Percentiles rank a stretch among this genome's conserved stretches.
These are phyloP conservation scores for Rhipidocladum racemiflorum DNA, from an alignment of 176 grass and related monocot genomes.

Conservation along the genomic window DNA sequence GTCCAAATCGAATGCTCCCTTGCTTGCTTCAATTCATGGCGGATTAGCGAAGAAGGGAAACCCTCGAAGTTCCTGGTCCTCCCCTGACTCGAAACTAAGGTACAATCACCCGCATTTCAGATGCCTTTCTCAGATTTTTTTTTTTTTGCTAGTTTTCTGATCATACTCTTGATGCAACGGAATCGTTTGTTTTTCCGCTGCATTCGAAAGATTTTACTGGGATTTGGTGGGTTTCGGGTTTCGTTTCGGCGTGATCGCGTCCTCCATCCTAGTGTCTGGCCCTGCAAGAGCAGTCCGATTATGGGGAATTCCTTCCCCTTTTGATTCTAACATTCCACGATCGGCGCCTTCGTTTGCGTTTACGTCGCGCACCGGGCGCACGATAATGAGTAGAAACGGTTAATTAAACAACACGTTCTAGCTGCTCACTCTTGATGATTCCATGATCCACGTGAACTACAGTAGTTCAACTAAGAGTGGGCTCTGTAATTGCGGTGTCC, in stretches of 20 bases:
- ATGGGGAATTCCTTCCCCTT: not conserved
- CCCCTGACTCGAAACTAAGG: not conserved
- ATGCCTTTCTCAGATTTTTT: not conserved
- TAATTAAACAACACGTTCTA: not conserved
- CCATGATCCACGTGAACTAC: not conserved
- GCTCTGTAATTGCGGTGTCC: not conserved
- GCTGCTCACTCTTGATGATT: not conserved
- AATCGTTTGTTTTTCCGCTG: not conserved
- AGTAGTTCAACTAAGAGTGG: not conserved
- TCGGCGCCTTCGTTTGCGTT: not conserved
- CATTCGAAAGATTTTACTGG: not conserved
- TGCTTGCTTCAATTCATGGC: constrained; percentile 8
- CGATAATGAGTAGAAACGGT: not conserved
- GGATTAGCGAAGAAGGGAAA: not conserved
- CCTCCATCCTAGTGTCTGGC: not conserved
- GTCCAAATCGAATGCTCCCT: not conserved
- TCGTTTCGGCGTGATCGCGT: not conserved
- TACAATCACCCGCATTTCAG: not conserved
- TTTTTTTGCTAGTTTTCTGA: not conserved
- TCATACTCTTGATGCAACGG: not conserved
- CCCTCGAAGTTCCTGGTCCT: not conserved
- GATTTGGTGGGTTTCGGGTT: not conserved
- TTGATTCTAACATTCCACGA: not conserved
- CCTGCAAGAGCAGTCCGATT: not conserved
- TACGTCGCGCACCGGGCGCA: not conserved